Evolutionary conservation across 2,329 filamentous ascomycete genomes (phyloP).

Genomic region (Aspergillus thermomutatus): DNA sequence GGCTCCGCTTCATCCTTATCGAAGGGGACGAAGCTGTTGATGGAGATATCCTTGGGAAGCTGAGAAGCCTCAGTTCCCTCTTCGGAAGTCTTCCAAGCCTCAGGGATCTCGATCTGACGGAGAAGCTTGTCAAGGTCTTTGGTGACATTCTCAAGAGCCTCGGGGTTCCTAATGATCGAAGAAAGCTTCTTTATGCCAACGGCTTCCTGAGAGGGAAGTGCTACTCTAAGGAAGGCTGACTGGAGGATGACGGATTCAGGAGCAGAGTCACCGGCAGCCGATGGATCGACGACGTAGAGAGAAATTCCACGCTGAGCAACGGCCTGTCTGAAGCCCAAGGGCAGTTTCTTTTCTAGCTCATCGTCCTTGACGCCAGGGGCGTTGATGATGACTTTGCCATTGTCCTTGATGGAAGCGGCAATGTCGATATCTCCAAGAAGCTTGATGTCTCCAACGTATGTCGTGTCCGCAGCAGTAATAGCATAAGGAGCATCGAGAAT

Average conservation of each 20-base stretch:
- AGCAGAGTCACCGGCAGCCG: slow-evolving; percentile 64
- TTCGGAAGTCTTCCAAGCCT: slow-evolving; percentile 72
- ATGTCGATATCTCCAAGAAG: slow-evolving; percentile 76
- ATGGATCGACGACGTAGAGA: slow-evolving; percentile 72
- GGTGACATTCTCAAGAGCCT: slow-evolving; percentile 60
- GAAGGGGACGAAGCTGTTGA: slow-evolving; percentile 80
- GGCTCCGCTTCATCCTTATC: slow-evolving; percentile 71
- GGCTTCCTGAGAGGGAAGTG: slow-evolving; percentile 62
- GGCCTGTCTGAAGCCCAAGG: slow-evolving; percentile 65
- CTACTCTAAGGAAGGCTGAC: slow-evolving; percentile 77
- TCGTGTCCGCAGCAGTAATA: slow-evolving; percentile 73
- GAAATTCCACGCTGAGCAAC: slow-evolving; percentile 67
- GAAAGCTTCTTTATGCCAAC: slow-evolving; percentile 66
- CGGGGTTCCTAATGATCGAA: slow-evolving; percentile 55
- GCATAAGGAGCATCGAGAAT: slow-evolving; percentile 81
- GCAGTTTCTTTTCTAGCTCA: slow-evolving; percentile 82
- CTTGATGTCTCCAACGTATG: slow-evolving; percentile 74
- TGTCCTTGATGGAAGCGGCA: slow-evolving; percentile 64
- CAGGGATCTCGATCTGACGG: slow-evolving; percentile 70
- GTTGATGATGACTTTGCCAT: slow-evolving; percentile 71
- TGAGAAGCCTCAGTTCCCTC: slow-evolving; percentile 36
- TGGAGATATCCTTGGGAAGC: slow-evolving; percentile 63
- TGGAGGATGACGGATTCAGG: slow-evolving; percentile 68
- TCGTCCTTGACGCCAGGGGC: slow-evolving; percentile 80
- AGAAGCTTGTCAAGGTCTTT: slow-evolving; percentile 65